Percentiles rank a stretch among this genome's conserved stretches.
phyloP scores from a whole-genome alignment of 23 red algal species.

The Chondrus crispus region DNA sequence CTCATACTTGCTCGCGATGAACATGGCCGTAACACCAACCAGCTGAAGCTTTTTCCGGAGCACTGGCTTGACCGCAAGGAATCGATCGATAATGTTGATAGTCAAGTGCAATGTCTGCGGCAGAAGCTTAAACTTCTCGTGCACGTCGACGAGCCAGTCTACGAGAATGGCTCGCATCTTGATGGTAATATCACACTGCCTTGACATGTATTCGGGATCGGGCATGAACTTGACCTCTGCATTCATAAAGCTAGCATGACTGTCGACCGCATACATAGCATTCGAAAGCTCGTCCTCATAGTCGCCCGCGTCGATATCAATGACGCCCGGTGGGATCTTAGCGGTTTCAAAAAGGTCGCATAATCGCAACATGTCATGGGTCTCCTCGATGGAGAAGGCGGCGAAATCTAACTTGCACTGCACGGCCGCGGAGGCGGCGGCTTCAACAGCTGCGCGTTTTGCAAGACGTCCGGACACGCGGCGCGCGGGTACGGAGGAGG shows the following conservation, averaged over 20 bases:
- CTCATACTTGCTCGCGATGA: constrained; percentile 97
- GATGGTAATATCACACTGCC: constrained; percentile 82
- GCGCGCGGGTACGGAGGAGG: constrained; percentile 5
- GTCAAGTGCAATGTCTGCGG: constrained; percentile 90
- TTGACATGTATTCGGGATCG: constrained; percentile 81
- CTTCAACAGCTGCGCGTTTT: not conserved
- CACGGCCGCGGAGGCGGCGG: constrained; percentile 39
- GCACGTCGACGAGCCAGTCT: constrained; percentile 98
- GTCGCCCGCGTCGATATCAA: constrained; percentile 61
- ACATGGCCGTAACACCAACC: constrained; percentile 94
- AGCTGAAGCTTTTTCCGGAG: constrained; percentile 91
- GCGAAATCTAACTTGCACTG: constrained; percentile 35
- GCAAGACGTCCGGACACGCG: not conserved
- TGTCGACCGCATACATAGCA: constrained; percentile 65
- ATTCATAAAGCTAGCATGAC: constrained; percentile 45
- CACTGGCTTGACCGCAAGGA: constrained; percentile 69
- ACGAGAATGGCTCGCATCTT: constrained; percentile 96
- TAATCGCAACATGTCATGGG: not conserved
- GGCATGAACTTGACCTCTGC: constrained; percentile 79
- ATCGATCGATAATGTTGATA: constrained; percentile 97
- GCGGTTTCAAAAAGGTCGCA: too few species aligned
- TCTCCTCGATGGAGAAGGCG: not conserved
- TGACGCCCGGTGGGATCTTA: constrained; percentile 4
- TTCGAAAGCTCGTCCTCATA: constrained; percentile 47
- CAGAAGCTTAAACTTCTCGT: constrained; percentile 78